These are phyloP conservation scores for Carallia pectinifolia DNA, from an alignment of 345 rosid genomes.

Conservation along the genomic window DNA sequence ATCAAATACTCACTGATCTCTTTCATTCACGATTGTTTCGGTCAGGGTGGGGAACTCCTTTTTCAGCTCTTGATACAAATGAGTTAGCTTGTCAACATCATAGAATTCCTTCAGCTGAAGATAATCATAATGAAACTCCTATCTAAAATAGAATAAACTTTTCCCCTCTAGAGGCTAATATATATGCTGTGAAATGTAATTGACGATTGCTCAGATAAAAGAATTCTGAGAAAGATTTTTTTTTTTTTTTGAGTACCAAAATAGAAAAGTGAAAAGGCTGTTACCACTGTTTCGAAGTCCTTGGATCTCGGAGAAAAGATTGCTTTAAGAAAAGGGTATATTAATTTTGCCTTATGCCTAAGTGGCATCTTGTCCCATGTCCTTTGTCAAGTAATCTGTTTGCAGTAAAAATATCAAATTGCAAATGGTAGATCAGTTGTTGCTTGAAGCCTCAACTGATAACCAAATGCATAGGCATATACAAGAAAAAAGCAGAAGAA, in stretches of 20 bases:
- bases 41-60: slow-evolving; percentile 85
- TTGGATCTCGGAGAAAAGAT: slow-evolving; percentile 72
- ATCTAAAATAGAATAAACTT: too few relatives aligned
- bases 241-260: too few relatives aligned
- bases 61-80: slow-evolving; percentile 95
- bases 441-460: not conserved
- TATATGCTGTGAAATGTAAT: too few relatives aligned
- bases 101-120: slow-evolving; percentile 86
- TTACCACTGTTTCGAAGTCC: slow-evolving; percentile 81
- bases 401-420: slow-evolving; percentile 7
- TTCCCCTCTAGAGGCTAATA: too few relatives aligned
- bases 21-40: slow-evolving; percentile 89
- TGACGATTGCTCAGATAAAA: too few relatives aligned
- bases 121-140: slow-evolving; percentile 15
- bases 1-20: slow-evolving; percentile 78
- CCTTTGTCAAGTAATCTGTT: slow-evolving; percentile 75
- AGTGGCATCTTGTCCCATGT: slow-evolving; percentile 91
- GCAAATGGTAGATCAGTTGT: not conserved
- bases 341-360: slow-evolving; percentile 77
- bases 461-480: not conserved
- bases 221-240: too few relatives aligned
- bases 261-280: not conserved
- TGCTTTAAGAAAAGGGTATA: slow-evolving; percentile 73
- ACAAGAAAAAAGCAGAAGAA: not conserved
- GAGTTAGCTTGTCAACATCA: slow-evolving; percentile 87